These are phyloP conservation scores for Trichoderma sp. DNA, from an alignment of 2,329 filamentous ascomycete genomes.

Conservation along the genomic window DNA sequence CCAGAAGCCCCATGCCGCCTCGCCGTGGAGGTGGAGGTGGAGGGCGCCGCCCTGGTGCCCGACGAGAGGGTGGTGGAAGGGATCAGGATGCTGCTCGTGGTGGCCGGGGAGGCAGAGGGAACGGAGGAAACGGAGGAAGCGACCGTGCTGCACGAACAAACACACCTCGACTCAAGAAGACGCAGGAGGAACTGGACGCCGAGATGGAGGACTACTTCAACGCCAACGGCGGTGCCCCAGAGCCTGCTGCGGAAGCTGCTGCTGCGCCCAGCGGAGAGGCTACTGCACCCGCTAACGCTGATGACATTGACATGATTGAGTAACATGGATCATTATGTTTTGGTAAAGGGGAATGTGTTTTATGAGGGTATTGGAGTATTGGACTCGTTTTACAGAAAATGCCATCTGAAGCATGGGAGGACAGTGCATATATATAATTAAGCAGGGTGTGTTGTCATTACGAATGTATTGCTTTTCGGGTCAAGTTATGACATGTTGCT, in stretches of 20 bases:
- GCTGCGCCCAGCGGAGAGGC: conserved; percentile 37
- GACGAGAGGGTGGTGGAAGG: conserved; percentile 40
- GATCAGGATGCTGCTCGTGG: conserved; percentile 35
- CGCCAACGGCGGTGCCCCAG: conserved; percentile 33
- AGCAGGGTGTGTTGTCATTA: conserved; percentile 14
- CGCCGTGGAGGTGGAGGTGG: conserved; percentile 44
- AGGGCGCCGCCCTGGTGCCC: conserved; percentile 47
- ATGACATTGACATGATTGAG: conserved; percentile 72
- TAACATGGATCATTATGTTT: conserved; percentile 30
- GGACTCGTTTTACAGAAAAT: conserved; percentile 10
- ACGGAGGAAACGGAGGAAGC: conserved; percentile 32
- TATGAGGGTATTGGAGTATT: conserved; percentile 2
- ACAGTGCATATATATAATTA: conserved; percentile 14
- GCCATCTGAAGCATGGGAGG: conserved; percentile 7
- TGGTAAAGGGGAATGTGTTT: conserved; percentile 28
- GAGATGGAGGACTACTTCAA: conserved; percentile 96
- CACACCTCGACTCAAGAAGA: conserved; percentile 69
- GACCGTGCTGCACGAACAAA: conserved; percentile 54
- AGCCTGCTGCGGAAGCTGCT: conserved; percentile 21
- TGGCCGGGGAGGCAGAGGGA: conserved; percentile 34
- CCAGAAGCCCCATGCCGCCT: conserved; percentile 59
- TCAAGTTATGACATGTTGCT: neutral
- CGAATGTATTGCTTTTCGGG: conserved; percentile 10
- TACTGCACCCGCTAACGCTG: conserved; percentile 35
- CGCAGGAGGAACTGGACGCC: conserved; percentile 87